These are phyloP conservation scores for Fonsecaea erecta DNA, from an alignment of 2,329 filamentous ascomycete genomes.

Conservation along the genomic window DNA sequence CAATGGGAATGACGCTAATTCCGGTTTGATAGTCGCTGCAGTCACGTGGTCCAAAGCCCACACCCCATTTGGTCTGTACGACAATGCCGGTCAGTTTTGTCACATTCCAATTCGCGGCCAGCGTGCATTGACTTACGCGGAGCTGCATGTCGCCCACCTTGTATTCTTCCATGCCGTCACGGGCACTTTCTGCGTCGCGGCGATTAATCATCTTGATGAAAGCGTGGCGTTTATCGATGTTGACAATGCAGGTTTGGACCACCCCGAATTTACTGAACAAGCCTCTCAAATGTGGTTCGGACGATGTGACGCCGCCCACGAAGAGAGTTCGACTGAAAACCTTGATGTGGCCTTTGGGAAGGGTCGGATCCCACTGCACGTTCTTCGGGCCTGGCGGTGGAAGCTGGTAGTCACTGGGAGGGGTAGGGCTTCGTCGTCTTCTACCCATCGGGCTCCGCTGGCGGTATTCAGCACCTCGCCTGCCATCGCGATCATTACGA, in stretches of 20 bases:
- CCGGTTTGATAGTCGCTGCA: slow-evolving; percentile 95
- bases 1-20: slow-evolving; percentile 89
- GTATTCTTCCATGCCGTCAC: slow-evolving; percentile 82
- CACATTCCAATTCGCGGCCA: not conserved
- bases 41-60: slow-evolving; percentile 94
- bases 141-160: slow-evolving; percentile 74
- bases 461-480: slow-evolving; percentile 72
- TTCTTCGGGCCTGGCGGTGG: slow-evolving; percentile 68
- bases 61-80: slow-evolving; percentile 86
- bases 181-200: slow-evolving; percentile 79
- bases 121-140: slow-evolving; percentile 59
- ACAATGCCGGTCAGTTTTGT: slow-evolving; percentile 9
- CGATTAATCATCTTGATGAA: slow-evolving; percentile 99
- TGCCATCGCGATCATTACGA: slow-evolving; percentile 58
- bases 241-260: slow-evolving; percentile 97
- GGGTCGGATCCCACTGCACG: slow-evolving; percentile 75
- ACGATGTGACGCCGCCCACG: slow-evolving; percentile 88
- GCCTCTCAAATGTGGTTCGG: slow-evolving; percentile 78
- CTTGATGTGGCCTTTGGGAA: slow-evolving; percentile 81
- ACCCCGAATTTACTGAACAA: slow-evolving; percentile 82
- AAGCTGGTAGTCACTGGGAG: slow-evolving; percentile 49
- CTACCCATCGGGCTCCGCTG: slow-evolving; percentile 77
- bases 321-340: slow-evolving; percentile 95
- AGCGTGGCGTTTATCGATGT: slow-evolving; percentile 95
- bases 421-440: slow-evolving; percentile 68